phyloP scores from a whole-genome alignment of 1,284 basidiomycete genomes.

The Entoloma clypeatum region DNA sequence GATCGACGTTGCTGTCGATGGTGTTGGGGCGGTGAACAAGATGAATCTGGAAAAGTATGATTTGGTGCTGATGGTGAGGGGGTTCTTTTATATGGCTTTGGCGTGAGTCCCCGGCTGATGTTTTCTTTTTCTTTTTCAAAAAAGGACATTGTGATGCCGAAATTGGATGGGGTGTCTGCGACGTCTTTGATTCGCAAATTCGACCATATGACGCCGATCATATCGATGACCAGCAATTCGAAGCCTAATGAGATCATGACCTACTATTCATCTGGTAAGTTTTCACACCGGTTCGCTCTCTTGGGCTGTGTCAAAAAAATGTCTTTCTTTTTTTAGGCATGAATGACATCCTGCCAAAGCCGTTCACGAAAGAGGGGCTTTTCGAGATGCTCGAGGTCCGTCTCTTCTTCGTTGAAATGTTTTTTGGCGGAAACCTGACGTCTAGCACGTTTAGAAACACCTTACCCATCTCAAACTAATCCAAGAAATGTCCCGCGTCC shows the following conservation, averaged over 20 bases:
- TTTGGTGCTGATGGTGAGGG: slow-evolving; percentile 85
- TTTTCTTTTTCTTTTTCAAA: slow-evolving; percentile 10
- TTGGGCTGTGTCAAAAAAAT: background rate
- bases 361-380: slow-evolving; percentile 90
- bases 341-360: slow-evolving; percentile 98
- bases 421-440: background rate
- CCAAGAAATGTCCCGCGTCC: slow-evolving; percentile 72
- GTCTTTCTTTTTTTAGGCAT: slow-evolving; percentile 52
- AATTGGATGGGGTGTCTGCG: slow-evolving; percentile 86
- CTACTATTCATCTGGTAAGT: slow-evolving; percentile 76
- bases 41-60: slow-evolving; percentile 97
- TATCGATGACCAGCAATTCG: slow-evolving; percentile 95
- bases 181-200: slow-evolving; percentile 93
- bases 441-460: slow-evolving; percentile 63
- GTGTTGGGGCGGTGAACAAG: slow-evolving; percentile 90
- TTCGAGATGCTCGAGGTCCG: slow-evolving; percentile 86
- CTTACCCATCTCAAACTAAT: slow-evolving; percentile 90
- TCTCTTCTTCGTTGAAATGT: slow-evolving; percentile 8
- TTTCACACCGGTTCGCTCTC: background rate
- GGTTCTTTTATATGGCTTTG: slow-evolving; percentile 5
- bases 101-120: slow-evolving; percentile 4
- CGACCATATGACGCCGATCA: slow-evolving; percentile 92
- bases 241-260: slow-evolving; percentile 89
- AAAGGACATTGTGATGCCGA: slow-evolving; percentile 93
- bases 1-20: slow-evolving; percentile 93